phyloP scores from a whole-genome alignment of 192 early-diverging fungal genomes.

The Glomus cerebriforme region DNA sequence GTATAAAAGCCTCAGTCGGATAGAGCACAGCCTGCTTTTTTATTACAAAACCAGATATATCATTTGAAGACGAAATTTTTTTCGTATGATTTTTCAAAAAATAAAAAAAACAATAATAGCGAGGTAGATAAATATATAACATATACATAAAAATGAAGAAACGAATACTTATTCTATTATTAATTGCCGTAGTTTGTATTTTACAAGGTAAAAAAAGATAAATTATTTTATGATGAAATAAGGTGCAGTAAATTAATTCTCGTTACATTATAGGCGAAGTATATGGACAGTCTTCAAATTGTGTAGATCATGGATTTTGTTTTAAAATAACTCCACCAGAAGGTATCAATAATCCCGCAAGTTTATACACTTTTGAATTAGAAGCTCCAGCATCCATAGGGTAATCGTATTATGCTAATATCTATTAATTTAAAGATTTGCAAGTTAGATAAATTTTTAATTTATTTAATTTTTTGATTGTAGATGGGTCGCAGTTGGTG shows the following conservation, averaged over 20 bases:
- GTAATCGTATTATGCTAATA: background rate
- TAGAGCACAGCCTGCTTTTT: background rate
- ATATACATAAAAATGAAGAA: background rate
- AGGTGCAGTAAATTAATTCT: background rate
- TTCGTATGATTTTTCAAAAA: background rate
- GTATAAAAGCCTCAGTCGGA: background rate
- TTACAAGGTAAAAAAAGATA: background rate
- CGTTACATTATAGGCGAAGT: background rate
- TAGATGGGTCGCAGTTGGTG: constrained; percentile 12
- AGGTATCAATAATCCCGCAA: background rate
- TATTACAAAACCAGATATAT: background rate
- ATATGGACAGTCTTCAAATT: background rate
- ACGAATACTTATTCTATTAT: background rate
- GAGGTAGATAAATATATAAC: too few relatives aligned
- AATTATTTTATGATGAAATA: background rate
- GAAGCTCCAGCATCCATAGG: background rate
- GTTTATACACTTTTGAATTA: background rate
- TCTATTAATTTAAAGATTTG: background rate
- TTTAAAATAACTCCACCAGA: background rate
- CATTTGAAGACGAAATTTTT: background rate
- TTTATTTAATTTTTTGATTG: background rate
- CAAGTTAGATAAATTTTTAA: background rate
- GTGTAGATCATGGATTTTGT: background rate
- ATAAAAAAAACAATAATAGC: background rate
- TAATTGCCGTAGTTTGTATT: background rate